Evolutionary conservation across 2,329 filamentous ascomycete species (phyloP), one percentile per base, ranked within the genome.

Genomic region (Ophiostoma fasciatum): DNA sequence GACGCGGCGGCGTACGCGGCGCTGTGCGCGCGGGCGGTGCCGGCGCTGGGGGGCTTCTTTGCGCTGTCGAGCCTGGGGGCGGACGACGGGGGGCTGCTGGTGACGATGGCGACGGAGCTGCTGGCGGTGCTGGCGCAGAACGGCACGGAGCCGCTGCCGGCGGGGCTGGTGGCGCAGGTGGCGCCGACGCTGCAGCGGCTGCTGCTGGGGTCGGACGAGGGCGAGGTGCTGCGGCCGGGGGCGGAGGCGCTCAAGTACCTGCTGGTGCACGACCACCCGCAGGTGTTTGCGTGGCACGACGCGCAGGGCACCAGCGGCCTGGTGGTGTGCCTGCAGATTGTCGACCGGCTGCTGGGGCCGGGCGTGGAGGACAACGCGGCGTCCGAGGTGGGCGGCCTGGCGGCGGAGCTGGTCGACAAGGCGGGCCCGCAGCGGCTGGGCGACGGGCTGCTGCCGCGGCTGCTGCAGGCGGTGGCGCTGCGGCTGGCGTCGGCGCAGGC

Each of bases 371-470:
- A 98, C 50, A 84, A 88, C 49, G 82, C 85, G 14, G 90, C 88
- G 5, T 83, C 85, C n/a, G 88, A 98, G 60, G 87, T 98, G 29
- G 90, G 90, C 46, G 84, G 85, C 13, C 71, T 98, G 45, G 90
- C 90, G 5, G 88, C 88, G 2, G 87, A 94, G 57, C 66, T 98
- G 20, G 90, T 98, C 1, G 88, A 96, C 58, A 94, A 90, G 59
- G 90, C 88, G 35, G 90, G 90, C 10, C 78, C 85, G 26, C 87
- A 94, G 52, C 75, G 82, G 37, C 74, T 98, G 10, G 90, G 90
- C 0, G 87, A 87, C 10, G 94, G 84, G 54, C 67, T 98, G 19
- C 77, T 82, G 34, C 41, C 43, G 28, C 83, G 93, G 54, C 74
- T 98, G 17, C 69, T 98, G 4, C 77, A 79, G 48, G 90, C 88